Base-by-base conservation (phyloP, 345 rosid species). In the Syzygium aqueum region DNA sequence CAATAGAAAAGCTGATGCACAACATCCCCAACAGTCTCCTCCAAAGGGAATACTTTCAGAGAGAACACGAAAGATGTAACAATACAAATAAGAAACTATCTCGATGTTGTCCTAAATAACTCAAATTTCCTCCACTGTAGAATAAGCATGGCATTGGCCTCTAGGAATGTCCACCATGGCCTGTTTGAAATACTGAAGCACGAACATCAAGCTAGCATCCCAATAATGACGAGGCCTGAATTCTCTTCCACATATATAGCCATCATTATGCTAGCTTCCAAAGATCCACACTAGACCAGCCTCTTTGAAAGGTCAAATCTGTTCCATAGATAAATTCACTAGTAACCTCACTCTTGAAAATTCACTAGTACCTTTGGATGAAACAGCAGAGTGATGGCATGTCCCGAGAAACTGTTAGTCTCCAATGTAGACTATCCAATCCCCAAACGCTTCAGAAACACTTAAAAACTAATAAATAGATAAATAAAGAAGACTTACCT, bases 291-390 rank as follows among this genome's bases (percentile, higher is more conserved):
- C 90, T 94, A 91, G 92, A 93, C 85, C 88, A 50, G 92, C 95
- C 92, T 91, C 93, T 90, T 90, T 90, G 91, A 88, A 87, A 92
- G 87, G 89, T 88, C 92, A 91, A 86, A 92, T 93, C 97, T 95
- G 95, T 92, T 93, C 92, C 96, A 95, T 91, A 89, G 90, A 94
- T 89, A 94, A 93, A 90, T 51, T 50, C 40, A 50, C 53, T 33
- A 40, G 59, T 43, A 85, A 54, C 78, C 73, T 85, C 73, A 37
- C 63, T 56, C 67, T 85, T 46, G 86, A 85, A 85, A 61, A 88
- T 92, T 92, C 93, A 93, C 91, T 92, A 78, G 93, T 92, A 84
- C 85, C 59, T 27, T 40, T 53, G 46, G 43, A 50, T 5, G 54
- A 54, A 84, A 84, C 59, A 84, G 85, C 54, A 84, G 63, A 84